Percentiles rank a stretch among this genome's conserved stretches.
phyloP scores from a whole-genome alignment of 2,329 filamentous ascomycete species.

The Colletotrichum tanaceti region DNA sequence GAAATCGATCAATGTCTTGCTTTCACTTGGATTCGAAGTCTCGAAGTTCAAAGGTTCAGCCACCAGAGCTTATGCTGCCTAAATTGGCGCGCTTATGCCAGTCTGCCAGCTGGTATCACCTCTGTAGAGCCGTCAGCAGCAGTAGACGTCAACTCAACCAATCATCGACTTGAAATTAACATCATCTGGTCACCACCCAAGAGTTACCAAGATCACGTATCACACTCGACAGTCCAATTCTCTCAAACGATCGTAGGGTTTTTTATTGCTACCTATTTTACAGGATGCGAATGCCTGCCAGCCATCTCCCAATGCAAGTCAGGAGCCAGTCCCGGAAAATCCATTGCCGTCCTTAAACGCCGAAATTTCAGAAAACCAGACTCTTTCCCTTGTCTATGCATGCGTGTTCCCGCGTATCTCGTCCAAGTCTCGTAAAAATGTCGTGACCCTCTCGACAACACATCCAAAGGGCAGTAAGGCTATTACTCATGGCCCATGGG shows the following conservation, averaged over 20 bases:
- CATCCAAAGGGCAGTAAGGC: constrained; percentile 25
- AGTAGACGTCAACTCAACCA: not conserved
- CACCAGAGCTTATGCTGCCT: constrained; percentile 28
- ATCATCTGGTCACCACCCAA: not conserved
- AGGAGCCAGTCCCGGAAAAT: constrained; percentile 37
- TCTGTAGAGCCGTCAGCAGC: not conserved
- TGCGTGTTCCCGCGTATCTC: constrained; percentile 28
- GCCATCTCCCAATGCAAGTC: constrained; percentile 20
- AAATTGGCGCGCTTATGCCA: constrained; percentile 4
- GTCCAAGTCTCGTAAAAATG: constrained; percentile 37
- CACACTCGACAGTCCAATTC: not conserved
- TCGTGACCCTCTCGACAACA: constrained; percentile 24
- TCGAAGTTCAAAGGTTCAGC: constrained; percentile 27
- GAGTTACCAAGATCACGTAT: not conserved
- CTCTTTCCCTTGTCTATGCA: constrained; percentile 27
- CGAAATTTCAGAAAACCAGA: constrained; percentile 34
- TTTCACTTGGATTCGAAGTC: constrained; percentile 29
- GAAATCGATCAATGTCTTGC: constrained; percentile 11
- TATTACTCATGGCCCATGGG: not conserved
- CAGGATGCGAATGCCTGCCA: constrained; percentile 20
- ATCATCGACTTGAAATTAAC: constrained; percentile 9
- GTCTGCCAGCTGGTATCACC: not conserved
- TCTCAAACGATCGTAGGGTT: constrained; percentile 28
- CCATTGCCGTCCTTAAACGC: constrained; percentile 30
- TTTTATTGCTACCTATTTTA: constrained; percentile 23